Percentiles rank a stretch among this genome's conserved stretches.
phyloP scores from a whole-genome alignment of 1,284 basidiomycete genomes.

The Schizophyllum commune region DNA sequence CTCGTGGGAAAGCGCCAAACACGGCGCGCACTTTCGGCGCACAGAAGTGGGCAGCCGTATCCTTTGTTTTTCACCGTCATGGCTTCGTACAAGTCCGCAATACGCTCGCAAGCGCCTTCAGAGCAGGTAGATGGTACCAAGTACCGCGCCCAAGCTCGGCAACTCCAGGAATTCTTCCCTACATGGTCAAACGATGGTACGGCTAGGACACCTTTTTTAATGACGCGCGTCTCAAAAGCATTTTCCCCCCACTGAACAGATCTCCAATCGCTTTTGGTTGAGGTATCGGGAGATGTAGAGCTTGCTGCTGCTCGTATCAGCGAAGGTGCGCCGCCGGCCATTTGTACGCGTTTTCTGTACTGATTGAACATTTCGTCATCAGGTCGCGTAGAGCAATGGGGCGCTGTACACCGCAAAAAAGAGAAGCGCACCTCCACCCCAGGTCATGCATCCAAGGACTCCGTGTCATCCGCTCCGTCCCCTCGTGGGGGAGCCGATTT shows the following conservation, averaged over 20 bases:
- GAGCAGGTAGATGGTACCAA: conserved; percentile 29
- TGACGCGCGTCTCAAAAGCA: conserved; percentile 15
- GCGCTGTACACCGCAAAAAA: conserved; percentile 82
- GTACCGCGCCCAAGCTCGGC: conserved; percentile 43
- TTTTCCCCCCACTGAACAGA: conserved; percentile 39
- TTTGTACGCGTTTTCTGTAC: conserved; percentile 9
- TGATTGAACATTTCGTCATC: conserved; percentile 8
- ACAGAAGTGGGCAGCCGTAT: no score
- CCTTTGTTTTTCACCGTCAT: conserved; percentile 24
- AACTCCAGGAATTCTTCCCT: conserved; percentile 75
- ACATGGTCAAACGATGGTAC: conserved; percentile 71
- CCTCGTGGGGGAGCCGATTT: conserved; percentile 40
- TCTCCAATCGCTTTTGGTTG: conserved; percentile 65
- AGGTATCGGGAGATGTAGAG: conserved; percentile 69
- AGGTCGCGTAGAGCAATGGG: conserved; percentile 83
- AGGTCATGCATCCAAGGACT: conserved; percentile 39
- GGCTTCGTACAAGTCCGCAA: conserved; percentile 48
- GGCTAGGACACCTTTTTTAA: conserved; percentile 8
- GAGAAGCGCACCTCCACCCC: conserved; percentile 55
- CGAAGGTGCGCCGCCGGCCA: conserved; percentile 50
- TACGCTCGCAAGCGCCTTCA: conserved; percentile 30
- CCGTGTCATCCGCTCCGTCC: conserved; percentile 23
- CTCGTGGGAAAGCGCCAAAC: no score
- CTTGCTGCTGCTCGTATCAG: conserved; percentile 70
- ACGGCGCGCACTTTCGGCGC: no score